phyloP scores from a whole-genome alignment of 2,329 filamentous ascomycete genomes.

The Trichothecium roseum region DNA sequence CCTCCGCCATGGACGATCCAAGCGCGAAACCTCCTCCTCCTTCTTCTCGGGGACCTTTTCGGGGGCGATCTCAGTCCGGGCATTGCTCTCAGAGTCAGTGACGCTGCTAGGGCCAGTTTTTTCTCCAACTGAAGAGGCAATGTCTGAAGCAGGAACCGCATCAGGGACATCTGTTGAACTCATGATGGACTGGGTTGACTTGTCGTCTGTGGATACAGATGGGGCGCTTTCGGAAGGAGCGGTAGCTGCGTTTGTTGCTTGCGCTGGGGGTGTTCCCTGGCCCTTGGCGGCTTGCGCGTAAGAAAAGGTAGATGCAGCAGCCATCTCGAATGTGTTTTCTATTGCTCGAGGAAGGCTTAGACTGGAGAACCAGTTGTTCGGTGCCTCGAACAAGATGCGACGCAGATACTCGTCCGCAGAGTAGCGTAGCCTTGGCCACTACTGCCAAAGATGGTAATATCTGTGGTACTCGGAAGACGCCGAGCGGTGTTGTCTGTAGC shows the following conservation, averaged over 20 bases:
- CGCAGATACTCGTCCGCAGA: background rate
- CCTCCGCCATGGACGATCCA: slow-evolving; percentile 29
- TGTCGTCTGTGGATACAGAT: too few relatives aligned
- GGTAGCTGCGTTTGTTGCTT: slow-evolving; percentile 25
- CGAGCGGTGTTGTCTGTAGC: too few relatives aligned
- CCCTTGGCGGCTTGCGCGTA: slow-evolving; percentile 95
- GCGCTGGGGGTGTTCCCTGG: slow-evolving; percentile 34
- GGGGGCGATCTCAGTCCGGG: slow-evolving; percentile 21
- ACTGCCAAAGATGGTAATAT: too few relatives aligned
- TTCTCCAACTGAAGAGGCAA: too few relatives aligned
- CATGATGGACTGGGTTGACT: too few relatives aligned
- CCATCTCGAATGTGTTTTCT: slow-evolving; percentile 29
- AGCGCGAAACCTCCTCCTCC: slow-evolving; percentile 26
- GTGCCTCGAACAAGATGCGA: background rate
- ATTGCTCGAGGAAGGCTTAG: background rate
- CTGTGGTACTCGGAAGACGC: too few relatives aligned
- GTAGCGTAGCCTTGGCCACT: background rate
- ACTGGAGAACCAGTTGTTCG: background rate
- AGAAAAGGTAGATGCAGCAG: slow-evolving; percentile 59
- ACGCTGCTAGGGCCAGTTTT: slow-evolving; percentile 10
- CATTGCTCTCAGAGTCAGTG: slow-evolving; percentile 25
- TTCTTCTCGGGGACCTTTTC: slow-evolving; percentile 22
- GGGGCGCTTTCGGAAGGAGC: slow-evolving; percentile 10
- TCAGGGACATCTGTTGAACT: too few relatives aligned
- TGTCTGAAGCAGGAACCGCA: too few relatives aligned